Evolutionary conservation across 306 rosid genomes (phyloP), one percentile per base, ranked within the genome.

Genomic region (Styphnolobium japonicum): DNA sequence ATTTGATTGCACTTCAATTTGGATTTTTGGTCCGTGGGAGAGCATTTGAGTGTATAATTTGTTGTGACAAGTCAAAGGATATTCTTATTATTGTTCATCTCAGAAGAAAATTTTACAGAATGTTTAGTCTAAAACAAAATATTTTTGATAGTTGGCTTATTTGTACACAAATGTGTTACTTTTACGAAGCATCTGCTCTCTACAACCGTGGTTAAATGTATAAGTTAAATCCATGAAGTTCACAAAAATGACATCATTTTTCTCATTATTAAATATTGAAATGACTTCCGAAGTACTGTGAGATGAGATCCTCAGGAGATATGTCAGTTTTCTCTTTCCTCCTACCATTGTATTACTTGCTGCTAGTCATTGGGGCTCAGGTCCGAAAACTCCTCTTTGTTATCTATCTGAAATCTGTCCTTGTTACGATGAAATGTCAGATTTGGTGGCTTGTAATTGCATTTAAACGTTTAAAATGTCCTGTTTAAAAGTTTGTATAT

Each of bases 1-100:
- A 75, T 56, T 67, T 81, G 70, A 61, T 77, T 77, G 48, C 39
- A 53, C 63, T 57, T 67, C 77, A 67, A 23, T 46, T 46, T 57
- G n/a, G 71, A 65, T 31, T 18, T 46, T 69, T 45, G 2, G 46
- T 39, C 64, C 58, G 42, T 29, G 68, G 45, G 8, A 51, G 67
- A 22, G 71, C 21, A 36, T 78, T 48, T 58, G 53, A 68, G 82
- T 82, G 68, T 73, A 71, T 21, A 46, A 53, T 63, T 76, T 67
- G 48, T 67, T 77, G 23, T 60, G 55, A 43, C 71, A 72, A 76
- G 60, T 14, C 62, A 76, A 18, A 57, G 10, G 52, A 29, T 56
- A 61, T 49, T 68, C 21, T 57, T 66, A n/a, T n/a, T 14, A 10
- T 27, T 27, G 34, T 75, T 79, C 81, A 60, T 16, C 34, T 37